Evolutionary conservation across 1,284 basidiomycete species (phyloP).

Genomic region (Pterulicium gracile): DNA sequence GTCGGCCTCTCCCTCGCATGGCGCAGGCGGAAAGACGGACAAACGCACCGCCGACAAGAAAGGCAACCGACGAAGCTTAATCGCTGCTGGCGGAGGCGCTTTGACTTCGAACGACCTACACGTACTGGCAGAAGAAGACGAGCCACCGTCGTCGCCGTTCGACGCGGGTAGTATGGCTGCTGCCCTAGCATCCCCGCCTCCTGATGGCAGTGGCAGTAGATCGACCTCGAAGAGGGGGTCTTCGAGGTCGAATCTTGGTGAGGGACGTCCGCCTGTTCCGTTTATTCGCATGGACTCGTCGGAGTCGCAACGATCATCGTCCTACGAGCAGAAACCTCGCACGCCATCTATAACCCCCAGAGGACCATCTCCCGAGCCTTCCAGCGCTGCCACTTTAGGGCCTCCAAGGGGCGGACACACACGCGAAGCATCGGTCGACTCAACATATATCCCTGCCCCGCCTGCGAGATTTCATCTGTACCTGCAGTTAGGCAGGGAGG

Average conservation of each 20-base stretch:
- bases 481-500: constrained; percentile 85
- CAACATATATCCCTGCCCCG: neutral
- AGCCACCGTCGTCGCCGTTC: neutral
- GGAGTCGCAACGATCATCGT: neutral
- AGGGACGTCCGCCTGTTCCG: neutral
- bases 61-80: neutral
- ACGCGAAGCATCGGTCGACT: neutral
- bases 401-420: neutral
- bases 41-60: neutral
- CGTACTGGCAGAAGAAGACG: neutral
- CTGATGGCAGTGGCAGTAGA: neutral
- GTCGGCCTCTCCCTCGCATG: constrained; percentile 42
- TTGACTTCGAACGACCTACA: neutral
- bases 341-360: neutral
- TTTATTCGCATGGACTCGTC: neutral
- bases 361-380: constrained; percentile 24
- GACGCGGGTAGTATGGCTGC: neutral
- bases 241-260: neutral
- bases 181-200: neutral
- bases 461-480: constrained; percentile 39
- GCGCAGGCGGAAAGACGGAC: constrained; percentile 29
- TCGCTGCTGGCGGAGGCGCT: neutral
- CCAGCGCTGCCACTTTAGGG: constrained; percentile 21
- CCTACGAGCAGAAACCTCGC: neutral
- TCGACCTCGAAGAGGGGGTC: neutral